Evolutionary conservation across 805 yeast genomes (phyloP).

Genomic region (Torulaspora delbrueckii): DNA sequence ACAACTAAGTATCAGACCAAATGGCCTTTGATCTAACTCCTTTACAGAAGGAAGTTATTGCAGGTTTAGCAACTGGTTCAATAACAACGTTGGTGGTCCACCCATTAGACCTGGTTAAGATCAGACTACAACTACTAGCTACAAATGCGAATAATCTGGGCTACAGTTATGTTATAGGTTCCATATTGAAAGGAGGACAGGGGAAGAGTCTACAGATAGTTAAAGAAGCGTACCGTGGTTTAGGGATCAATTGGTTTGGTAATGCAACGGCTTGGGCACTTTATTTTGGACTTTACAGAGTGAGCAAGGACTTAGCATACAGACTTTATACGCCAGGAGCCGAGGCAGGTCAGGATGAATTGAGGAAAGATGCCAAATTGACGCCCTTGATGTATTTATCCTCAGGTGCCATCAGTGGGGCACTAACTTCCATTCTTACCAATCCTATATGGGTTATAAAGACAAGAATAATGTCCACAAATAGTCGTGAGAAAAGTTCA

Average conservation of each 20-base stretch:
- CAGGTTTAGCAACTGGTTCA: conserved; percentile 80
- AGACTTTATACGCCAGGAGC: conserved; percentile 12
- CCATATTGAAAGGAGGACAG: conserved; percentile 18
- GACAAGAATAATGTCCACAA: conserved; percentile 71
- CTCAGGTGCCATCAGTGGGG: conserved; percentile 68
- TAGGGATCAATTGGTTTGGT: conserved; percentile 75
- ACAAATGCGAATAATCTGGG: conserved; percentile 27
- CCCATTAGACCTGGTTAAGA: conserved; percentile 82
- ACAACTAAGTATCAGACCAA: background rate
- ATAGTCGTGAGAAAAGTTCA: conserved; percentile 14
- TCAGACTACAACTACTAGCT: conserved; percentile 65
- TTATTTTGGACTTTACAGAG: conserved; percentile 74
- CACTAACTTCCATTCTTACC: conserved; percentile 67
- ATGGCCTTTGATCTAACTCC: conserved; percentile 14
- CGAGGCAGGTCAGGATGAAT: conserved; percentile 8
- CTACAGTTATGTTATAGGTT: conserved; percentile 24
- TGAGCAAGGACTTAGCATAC: conserved; percentile 43
- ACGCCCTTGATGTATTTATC: conserved; percentile 43
- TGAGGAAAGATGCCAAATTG: conserved; percentile 14
- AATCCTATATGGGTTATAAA: conserved; percentile 96
- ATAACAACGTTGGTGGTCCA: conserved; percentile 76
- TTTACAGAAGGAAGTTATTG: conserved; percentile 49
- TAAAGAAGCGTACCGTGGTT: conserved; percentile 60
- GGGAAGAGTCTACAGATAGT: conserved; percentile 12
- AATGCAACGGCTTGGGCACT: conserved; percentile 85